These are phyloP conservation scores for Lachnellula suecica DNA, from an alignment of 2,329 filamentous ascomycete genomes.

Conservation along the genomic window DNA sequence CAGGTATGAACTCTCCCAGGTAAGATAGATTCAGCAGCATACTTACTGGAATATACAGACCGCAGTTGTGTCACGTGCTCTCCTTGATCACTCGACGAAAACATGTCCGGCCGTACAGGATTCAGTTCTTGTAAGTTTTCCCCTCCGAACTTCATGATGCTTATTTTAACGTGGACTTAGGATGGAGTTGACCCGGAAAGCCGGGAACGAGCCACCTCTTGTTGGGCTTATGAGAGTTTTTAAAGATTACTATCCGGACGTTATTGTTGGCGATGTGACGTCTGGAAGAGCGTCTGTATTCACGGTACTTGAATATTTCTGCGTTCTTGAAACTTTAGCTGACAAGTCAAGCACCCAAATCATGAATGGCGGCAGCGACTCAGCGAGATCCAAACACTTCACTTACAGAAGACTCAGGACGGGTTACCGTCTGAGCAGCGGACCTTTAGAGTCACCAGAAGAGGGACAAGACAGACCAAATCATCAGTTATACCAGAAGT, in stretches of 20 bases:
- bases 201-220: slow-evolving; percentile 71
- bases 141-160: background rate
- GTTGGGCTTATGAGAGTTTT: slow-evolving; percentile 77
- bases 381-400: slow-evolving; percentile 62
- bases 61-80: slow-evolving; percentile 69
- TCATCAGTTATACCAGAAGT: slow-evolving; percentile 62
- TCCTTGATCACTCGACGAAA: slow-evolving; percentile 77
- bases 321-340: slow-evolving; percentile 2
- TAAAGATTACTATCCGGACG: slow-evolving; percentile 89
- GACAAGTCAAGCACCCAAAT: slow-evolving; percentile 61
- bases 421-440: slow-evolving; percentile 40
- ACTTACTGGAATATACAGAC: slow-evolving; percentile 16
- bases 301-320: slow-evolving; percentile 45
- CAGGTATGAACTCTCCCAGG: slow-evolving; percentile 45
- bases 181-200: slow-evolving; percentile 56
- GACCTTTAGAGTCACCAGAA: slow-evolving; percentile 64
- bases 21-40: slow-evolving; percentile 1
- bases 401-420: slow-evolving; percentile 48
- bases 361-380: slow-evolving; percentile 70
- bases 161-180: slow-evolving; percentile 37
- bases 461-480: slow-evolving; percentile 49
- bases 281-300: slow-evolving; percentile 61
- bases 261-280: slow-evolving; percentile 71
- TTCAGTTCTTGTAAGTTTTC: slow-evolving; percentile 66
- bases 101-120: slow-evolving; percentile 81